Evolutionary conservation across 1,284 basidiomycete species (phyloP), one percentile per base, ranked within the genome.

Genomic region (Takashimella tepidaria): DNA sequence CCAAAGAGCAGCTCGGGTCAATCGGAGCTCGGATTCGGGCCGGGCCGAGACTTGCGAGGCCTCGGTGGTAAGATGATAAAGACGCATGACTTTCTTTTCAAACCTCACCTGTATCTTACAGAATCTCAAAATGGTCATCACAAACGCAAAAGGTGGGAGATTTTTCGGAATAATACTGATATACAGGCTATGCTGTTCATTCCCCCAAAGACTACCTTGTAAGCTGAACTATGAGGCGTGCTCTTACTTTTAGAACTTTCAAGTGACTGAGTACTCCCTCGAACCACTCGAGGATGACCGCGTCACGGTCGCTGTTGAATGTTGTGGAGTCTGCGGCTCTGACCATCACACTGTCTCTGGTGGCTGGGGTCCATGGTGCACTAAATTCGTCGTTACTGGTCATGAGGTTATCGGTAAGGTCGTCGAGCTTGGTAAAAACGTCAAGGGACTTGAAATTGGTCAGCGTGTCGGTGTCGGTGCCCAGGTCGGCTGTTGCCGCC

Each of bases 291-390:
- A 87, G 71, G 80, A 83, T 47, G 66, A 75, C 59, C 72, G 81
- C 43, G 75, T 85, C 6, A 85, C 87, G 50, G 81, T 89, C 53
- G 89, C 90, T 79, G 88, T 92, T 55, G 88, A 89, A 56, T 66
- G 62, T 60, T 75, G 72, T 52, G 73, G 73, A 52, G 72, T 74
- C 23, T 73, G 73, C 47, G 67, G 68, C 41, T 64, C 60, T 16
- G 71, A 73, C 62, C 69, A 71, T 62, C 73, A 75, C 63, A 75
- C 73, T 48, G 67, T 75, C 59, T 65, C 67, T 13, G 74, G 74
- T 37, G 74, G 74, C 47, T 76, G 74, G 74, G 74, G 74, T 4
- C 69, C 69, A 1, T 67, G 55, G 55, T 49, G 55, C 51, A 67
- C 66, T 51, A 62, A 71, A 42, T 76, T 72, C 60, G 73, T 73